Conservation (phyloP, 768 basidiomycete species). For the Lentinula boryana region DNA sequence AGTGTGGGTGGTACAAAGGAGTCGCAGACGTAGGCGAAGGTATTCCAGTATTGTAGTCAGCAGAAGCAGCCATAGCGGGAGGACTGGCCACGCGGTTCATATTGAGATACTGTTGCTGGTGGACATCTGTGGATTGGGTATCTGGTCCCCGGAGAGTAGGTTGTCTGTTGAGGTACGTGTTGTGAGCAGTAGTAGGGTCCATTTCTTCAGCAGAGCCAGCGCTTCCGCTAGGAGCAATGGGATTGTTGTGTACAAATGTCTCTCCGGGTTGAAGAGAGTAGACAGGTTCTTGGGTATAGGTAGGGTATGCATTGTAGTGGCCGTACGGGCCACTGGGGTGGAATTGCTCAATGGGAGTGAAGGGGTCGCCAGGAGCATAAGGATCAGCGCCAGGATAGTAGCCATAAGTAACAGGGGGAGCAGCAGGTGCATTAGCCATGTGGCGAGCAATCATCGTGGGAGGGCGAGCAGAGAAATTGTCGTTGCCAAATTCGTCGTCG, state of each 20-base stretch:
- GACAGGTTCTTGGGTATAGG: background rate
- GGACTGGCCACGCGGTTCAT: conserved; percentile 3
- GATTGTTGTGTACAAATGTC: background rate
- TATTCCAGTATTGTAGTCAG: background rate
- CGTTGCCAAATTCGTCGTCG: conserved; percentile 5
- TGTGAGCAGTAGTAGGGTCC: conserved; percentile 1
- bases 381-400: conserved; percentile 2
- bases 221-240: background rate
- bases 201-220: background rate
- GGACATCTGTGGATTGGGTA: background rate
- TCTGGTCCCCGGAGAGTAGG: background rate
- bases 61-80: background rate
- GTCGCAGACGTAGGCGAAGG: background rate
- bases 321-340: background rate
- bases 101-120: conserved; percentile 1
- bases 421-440: conserved; percentile 6
- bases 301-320: background rate
- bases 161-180: conserved; percentile 4
- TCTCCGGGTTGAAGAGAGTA: background rate
- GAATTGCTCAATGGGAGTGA: background rate
- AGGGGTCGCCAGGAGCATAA: background rate
- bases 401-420: background rate
- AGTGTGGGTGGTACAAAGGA: background rate
- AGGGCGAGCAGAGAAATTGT: conserved; percentile 4
- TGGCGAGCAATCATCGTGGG: conserved; percentile 9